Evolutionary conservation across 495 filamentous ascomycete species (phyloP), one percentile per base, ranked within the genome.

Genomic region (Penicillium goetzii): DNA sequence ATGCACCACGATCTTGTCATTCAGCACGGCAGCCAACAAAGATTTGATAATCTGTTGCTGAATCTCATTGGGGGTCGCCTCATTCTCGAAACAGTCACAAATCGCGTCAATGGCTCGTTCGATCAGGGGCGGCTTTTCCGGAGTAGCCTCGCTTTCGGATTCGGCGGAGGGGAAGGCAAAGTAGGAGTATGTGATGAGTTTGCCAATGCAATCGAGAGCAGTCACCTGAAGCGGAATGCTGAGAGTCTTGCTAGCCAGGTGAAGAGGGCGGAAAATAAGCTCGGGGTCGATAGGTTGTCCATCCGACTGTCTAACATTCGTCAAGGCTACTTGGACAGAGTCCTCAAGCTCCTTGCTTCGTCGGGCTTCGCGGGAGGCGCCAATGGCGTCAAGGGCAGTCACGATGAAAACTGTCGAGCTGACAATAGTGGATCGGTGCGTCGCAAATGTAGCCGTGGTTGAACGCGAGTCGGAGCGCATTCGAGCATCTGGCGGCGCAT

Each of bases 1-100:
- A 77, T 99, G 96, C 2, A 99, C 96, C 47, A 99, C 90, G 49
- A 97, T 93, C 75, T 98, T 98, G 78, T 99, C 96, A 66, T 98
- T 98, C 68, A 98, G 75, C 8, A 99, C 94, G 2, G 96, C 96
- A 21, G 96, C 93, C 28, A 99, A 81, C 60, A 99, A 80, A 0
- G 95, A 97, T 78, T 97, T 97, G 72, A 99, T 91, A 67, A 99
- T 99, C 76, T 99, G 96, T 66, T 97, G 84, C 74, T 99, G 95
- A 30, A 97, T 89, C 68, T 97, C 92, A 56, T 89, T 84, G 12
- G 88, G 88, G 0, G 96, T 98, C 4, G 89, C 90, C 76, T 99
- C 96, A 63, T 95, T 93, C 68, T 97, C 92, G 67, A 98, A 99
- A 73, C 96, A 99, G 71, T 98, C 94, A 82, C 96, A 98, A 77